A percentile compares a stretch with the other conserved stretches of the same genome.
Conservation (phyloP, 148 eudicot genomes). For the Heliamphora exappendiculata region DNA sequence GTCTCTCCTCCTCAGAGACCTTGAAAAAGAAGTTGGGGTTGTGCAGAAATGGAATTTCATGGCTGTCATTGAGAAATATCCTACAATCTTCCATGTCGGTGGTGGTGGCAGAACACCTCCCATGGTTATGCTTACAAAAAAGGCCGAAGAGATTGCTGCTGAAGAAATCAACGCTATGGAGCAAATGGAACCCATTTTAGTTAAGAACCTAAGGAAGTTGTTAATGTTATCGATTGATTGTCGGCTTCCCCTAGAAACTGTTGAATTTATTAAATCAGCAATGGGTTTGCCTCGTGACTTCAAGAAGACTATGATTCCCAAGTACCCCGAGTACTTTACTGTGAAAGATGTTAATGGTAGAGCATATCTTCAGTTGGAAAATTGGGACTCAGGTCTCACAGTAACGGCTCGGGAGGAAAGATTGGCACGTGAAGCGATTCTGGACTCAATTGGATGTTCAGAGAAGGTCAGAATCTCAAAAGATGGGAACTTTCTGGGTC, state of each 20-base stretch:
- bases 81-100: constrained; percentile 57
- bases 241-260: constrained; percentile 59
- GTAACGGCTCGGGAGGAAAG: constrained; percentile 74
- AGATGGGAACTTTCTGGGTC: constrained; percentile 83
- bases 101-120: constrained; percentile 63
- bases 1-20: constrained; percentile 64
- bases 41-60: constrained; percentile 88
- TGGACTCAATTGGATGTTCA: constrained; percentile 16
- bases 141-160: constrained; percentile 49
- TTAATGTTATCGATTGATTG: constrained; percentile 90
- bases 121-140: constrained; percentile 50
- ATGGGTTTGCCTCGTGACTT: constrained; percentile 78
- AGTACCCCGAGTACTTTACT: constrained; percentile 60
- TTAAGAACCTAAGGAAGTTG: constrained; percentile 68
- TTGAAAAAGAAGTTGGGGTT: constrained; percentile 92
- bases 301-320: constrained; percentile 44
- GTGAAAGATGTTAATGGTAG: constrained; percentile 50
- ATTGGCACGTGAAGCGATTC: constrained; percentile 24
- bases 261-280: constrained; percentile 44
- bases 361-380: constrained; percentile 52
- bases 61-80: constrained; percentile 79
- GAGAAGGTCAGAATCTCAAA: constrained; percentile 46
- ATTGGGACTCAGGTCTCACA: constrained; percentile 75
- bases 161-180: constrained; percentile 53
- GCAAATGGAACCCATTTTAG: constrained; percentile 80